Evolutionary conservation across 2,329 filamentous ascomycete genomes (phyloP).

Genomic region (Aspergillus oerlinghausenensis): DNA sequence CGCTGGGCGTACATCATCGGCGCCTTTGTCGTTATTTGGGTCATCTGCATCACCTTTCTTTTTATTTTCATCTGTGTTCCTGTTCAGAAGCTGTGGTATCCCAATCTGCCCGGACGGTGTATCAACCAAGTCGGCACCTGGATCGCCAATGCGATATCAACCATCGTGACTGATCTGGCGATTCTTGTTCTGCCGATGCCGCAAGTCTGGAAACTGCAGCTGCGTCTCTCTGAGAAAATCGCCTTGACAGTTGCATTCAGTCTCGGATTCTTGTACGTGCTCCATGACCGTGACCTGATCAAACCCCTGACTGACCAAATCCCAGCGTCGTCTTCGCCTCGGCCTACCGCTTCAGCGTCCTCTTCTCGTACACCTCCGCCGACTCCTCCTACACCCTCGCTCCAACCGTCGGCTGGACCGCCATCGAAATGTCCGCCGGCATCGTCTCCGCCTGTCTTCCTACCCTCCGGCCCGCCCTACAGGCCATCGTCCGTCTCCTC

Average conservation of each 20-base stretch:
- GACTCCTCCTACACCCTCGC: slow-evolving; percentile 26
- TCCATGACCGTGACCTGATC: not conserved
- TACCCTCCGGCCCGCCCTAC: slow-evolving; percentile 22
- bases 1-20: slow-evolving; percentile 24
- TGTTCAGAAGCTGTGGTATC: slow-evolving; percentile 26
- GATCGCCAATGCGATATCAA: slow-evolving; percentile 22
- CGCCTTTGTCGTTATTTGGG: slow-evolving; percentile 21
- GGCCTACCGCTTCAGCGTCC: slow-evolving; percentile 23
- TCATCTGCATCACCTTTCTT: slow-evolving; percentile 24
- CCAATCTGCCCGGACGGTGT: slow-evolving; percentile 20
- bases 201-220: slow-evolving; percentile 25
- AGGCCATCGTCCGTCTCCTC: slow-evolving; percentile 14
- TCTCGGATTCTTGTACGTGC: slow-evolving; percentile 21
- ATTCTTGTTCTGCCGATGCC: slow-evolving; percentile 24
- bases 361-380: slow-evolving; percentile 19
- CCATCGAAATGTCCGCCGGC: slow-evolving; percentile 26
- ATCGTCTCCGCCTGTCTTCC: slow-evolving; percentile 26
- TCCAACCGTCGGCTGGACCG: slow-evolving; percentile 25
- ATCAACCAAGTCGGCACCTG: slow-evolving; percentile 26
- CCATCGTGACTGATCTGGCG: slow-evolving; percentile 21
- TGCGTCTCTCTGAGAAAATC: slow-evolving; percentile 17
- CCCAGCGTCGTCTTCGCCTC: slow-evolving; percentile 24
- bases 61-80: slow-evolving; percentile 28
- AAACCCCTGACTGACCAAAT: not conserved
- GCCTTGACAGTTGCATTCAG: slow-evolving; percentile 20